Evolutionary conservation across 1,139 yeast genomes (phyloP).

Genomic region (Lodderomyces orthopsilosis): DNA sequence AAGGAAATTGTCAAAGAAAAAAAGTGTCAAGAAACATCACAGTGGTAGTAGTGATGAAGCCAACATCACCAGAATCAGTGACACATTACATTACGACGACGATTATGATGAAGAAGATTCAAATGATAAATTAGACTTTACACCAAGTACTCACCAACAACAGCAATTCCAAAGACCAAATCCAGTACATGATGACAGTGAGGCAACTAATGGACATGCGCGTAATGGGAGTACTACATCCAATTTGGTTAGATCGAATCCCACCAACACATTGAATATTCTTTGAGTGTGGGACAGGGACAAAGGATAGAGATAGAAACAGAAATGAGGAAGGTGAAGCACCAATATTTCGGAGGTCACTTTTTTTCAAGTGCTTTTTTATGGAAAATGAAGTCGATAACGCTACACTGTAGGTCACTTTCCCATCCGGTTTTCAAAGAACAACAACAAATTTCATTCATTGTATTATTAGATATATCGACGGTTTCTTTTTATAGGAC

Average conservation of each 20-base stretch:
- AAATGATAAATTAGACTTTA: slow-evolving; percentile 8
- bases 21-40: slow-evolving; percentile 13
- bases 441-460: neutral
- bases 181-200: neutral
- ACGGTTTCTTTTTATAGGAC: neutral
- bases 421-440: too few species aligned
- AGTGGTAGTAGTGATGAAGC: slow-evolving; percentile 6
- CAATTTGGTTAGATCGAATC: slow-evolving; percentile 21
- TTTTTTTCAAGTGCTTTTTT: too few species aligned
- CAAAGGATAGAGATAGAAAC: neutral
- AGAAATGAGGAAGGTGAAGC: neutral
- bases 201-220: slow-evolving; percentile 9
- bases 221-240: slow-evolving; percentile 31
- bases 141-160: slow-evolving; percentile 2
- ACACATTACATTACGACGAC: slow-evolving; percentile 24
- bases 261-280: slow-evolving; percentile 31
- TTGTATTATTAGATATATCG: neutral
- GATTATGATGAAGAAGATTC: slow-evolving; percentile 9
- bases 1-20: slow-evolving; percentile 25
- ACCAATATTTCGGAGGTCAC: neutral
- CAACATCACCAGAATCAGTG: slow-evolving; percentile 31
- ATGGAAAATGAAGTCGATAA: too few species aligned
- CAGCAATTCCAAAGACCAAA: slow-evolving; percentile 2
- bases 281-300: slow-evolving; percentile 15
- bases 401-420: too few species aligned